Conservation (phyloP, 441 rosid species). For the Hura crepitans region DNA sequence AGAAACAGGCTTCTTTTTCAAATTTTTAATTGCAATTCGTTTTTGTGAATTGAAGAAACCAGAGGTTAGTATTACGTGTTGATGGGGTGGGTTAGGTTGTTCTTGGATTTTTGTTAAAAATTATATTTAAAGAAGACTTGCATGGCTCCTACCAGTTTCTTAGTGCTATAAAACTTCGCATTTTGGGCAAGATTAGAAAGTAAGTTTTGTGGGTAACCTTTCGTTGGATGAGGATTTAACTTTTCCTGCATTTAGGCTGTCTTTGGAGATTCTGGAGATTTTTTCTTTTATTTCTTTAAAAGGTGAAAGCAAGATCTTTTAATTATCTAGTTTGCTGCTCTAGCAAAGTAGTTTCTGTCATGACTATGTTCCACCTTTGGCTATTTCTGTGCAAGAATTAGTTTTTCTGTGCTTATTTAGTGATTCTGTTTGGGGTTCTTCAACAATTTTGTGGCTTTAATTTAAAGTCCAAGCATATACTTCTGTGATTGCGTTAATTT, state of each 20-base stretch:
- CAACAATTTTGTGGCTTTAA: background rate
- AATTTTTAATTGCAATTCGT: background rate
- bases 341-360: no score
- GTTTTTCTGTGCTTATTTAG: background rate
- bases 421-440: conserved; percentile 1
- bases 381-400: background rate
- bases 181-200: background rate
- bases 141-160: background rate
- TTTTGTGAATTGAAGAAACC: background rate
- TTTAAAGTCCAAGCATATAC: background rate
- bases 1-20: background rate
- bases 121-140: background rate
- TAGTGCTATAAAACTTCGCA: background rate
- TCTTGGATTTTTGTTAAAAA: background rate
- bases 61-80: background rate
- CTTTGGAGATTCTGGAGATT: no score
- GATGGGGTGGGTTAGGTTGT: background rate
- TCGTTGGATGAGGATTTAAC: no score
- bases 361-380: background rate
- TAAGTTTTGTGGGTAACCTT: background rate
- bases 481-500: conserved; percentile 3
- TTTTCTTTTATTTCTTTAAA: no score
- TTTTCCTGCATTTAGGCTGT: no score
- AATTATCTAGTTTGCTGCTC: background rate
- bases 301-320: background rate